Base-by-base conservation (phyloP, 1,284 basidiomycete species). In the Kalmanozyma brasiliensis region DNA sequence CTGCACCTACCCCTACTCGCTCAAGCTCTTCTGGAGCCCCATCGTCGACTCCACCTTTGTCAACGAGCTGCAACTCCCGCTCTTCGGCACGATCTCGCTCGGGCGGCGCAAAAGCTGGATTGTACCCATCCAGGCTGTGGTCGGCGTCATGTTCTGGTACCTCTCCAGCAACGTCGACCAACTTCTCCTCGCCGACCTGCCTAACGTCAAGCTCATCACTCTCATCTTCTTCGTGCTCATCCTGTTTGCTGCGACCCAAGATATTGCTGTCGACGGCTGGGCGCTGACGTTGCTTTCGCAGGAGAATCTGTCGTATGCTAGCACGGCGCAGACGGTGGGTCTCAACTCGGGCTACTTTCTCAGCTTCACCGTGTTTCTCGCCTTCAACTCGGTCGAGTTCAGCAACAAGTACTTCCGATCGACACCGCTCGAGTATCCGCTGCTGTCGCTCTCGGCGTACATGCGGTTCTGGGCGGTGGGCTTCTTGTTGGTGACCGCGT, bases 261-360 rank as follows among this genome's bases (percentile, higher is more conserved):
- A 98, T 82, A 98, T 98, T 67, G 95, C 95, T 43, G 95, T 98
- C 17, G 95, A 98, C 79, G 95, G 94, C 36, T 99, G 96, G 96
- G 96, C 96, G 8, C 87, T 98, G 51, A 98, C 94, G 2, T 88
- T 99, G 40, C 88, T 99, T 51, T 98, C 95, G 1, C 89, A 93
- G 65, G 94, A 95, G 68, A 96, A 94, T 80, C 85, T 98, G 36
- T 93, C 93, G 19, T 99, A 96, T 79, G 96, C 96, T 7, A 95
- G 93, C 23, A 98, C 95, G 4, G 97, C 95, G 46, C 96, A 99
- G 83, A 98, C 96, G 0, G 92, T 98, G 56, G 96, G 96, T 17
- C 86, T 98, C 37, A 98, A 97, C 77, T 92, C 93, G 4, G 96
- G 96, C 24, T 98, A 91, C 83, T 96, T 98, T 76, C 87, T 94